Percentiles rank a stretch among this genome's conserved stretches.
Conservation (phyloP, 1,284 basidiomycete species). For the Ceratobasidium theobromae region DNA sequence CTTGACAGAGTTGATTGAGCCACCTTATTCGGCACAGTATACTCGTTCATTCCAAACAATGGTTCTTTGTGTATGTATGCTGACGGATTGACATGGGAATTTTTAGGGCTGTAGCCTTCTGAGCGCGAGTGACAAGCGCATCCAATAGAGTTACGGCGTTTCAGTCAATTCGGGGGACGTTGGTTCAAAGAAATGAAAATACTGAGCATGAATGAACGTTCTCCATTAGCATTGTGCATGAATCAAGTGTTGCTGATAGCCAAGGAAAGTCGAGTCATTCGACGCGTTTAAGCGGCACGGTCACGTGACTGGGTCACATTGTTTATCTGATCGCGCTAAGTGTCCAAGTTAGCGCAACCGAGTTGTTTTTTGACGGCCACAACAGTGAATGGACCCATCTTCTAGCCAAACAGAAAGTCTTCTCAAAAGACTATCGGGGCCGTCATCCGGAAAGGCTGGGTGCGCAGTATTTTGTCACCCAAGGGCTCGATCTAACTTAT, state of each 20-base stretch:
- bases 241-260: no score
- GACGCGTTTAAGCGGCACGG: background rate
- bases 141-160: no score
- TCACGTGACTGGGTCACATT: conserved; percentile 9
- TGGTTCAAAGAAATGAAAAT: no score
- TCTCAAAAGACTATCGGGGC: conserved; percentile 56
- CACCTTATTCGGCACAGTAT: background rate
- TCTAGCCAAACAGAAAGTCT: conserved; percentile 22
- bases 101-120: no score
- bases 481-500: conserved; percentile 11
- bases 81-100: no score
- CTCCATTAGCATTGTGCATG: no score
- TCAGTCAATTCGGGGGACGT: no score
- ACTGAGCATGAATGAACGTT: no score
- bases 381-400: conserved; percentile 3
- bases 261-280: background rate
- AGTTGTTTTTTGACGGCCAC: background rate
- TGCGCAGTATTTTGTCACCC: conserved; percentile 37
- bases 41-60: no score
- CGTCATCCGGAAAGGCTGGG: conserved; percentile 78
- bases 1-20: background rate
- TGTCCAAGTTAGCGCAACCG: background rate
- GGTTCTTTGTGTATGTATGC: no score
- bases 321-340: background rate
- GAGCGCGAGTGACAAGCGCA: no score